Percentiles rank a stretch among this genome's conserved stretches.
phyloP scores from a whole-genome alignment of 768 basidiomycete genomes.

The Boletus eberwhitei region DNA sequence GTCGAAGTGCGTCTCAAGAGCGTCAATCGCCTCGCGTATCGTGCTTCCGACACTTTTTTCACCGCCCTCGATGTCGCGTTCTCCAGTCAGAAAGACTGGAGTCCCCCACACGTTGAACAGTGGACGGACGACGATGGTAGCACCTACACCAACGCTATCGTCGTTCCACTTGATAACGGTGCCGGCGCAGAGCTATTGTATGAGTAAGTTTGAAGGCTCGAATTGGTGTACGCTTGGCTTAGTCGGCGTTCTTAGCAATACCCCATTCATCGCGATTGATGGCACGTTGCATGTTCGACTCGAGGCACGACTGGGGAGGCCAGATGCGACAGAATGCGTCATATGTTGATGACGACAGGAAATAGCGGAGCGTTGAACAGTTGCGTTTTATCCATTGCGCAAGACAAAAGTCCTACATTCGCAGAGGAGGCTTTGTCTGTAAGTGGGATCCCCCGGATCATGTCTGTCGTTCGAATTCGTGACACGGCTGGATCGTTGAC shows the following conservation, averaged over 20 bases:
- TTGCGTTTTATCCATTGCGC: too few relatives aligned
- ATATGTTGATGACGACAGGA: slow-evolving; percentile 34
- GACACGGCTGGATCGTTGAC: background rate
- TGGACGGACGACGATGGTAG: slow-evolving; percentile 10
- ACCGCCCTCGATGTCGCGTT: slow-evolving; percentile 3
- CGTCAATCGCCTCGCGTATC: slow-evolving; percentile 22
- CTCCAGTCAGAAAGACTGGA: slow-evolving; percentile 3
- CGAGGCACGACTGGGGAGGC: slow-evolving; percentile 42
- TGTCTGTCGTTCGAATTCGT: background rate
- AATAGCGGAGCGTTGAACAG: too few relatives aligned
- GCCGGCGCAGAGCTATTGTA: slow-evolving; percentile 47
- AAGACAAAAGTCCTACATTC: background rate
- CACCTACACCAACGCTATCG: slow-evolving; percentile 29
- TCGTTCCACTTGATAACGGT: slow-evolving; percentile 39
- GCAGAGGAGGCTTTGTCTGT: background rate
- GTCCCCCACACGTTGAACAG: slow-evolving; percentile 3
- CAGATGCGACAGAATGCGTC: slow-evolving; percentile 39
- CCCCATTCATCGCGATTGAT: slow-evolving; percentile 44
- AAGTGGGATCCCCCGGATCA: too few relatives aligned
- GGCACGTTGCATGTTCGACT: slow-evolving; percentile 44
- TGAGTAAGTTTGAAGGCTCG: slow-evolving; percentile 39
- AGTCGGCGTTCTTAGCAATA: slow-evolving; percentile 33
- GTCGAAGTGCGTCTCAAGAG: slow-evolving; percentile 33
- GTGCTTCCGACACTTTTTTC: slow-evolving; percentile 5
- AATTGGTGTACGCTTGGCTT: background rate